Base-by-base conservation (phyloP, 2,329 filamentous ascomycete genomes). In the Colletotrichum sp. region DNA sequence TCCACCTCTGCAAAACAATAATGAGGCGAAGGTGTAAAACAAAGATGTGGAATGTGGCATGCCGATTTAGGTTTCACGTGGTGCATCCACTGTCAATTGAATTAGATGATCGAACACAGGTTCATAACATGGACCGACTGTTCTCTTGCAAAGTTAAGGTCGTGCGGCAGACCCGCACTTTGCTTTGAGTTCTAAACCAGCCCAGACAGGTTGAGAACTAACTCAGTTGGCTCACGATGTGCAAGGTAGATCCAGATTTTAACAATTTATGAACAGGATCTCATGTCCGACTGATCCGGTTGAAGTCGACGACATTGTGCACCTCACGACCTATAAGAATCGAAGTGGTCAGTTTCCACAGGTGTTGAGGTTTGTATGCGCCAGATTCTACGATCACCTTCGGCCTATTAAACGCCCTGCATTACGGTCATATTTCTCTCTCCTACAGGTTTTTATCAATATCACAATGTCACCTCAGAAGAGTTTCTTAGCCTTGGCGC, bases 361-460 rank as follows among this genome's bases (percentile, higher is more conserved):
- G n/a, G 10, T 13, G 10, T 21, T 21, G 44, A 49, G 12, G 44
- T 49, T n/a, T 1, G 44, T 13, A 21, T 21, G 44, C 44, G 44
- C n/a, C n/a, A 49, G 10, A 49, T 49, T 49, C 44, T 10, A 21
- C n/a, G 16, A n/a, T n/a, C 18, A 3, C 18, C 39, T 44, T 10
- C 44, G 2, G 4, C 44, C n/a, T 49, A 12, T 21, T 49, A 2
- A 21, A 8, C 6, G 6, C n/a, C 6, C 10, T 13, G n/a, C 44
- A 49, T 1, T 21, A 49, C 44, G 10, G 6, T 49, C 44, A 49
- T 13, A 6, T 49, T 6, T 44, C 5, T 10, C 9, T 49, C 5
- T 49, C 3, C 3, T 6, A n/a, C 18, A 12, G 1, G 4, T 21
- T 49, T 49, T 21, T 1, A 2, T 2, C 18, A 49, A 4, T 8